phyloP scores from a whole-genome alignment of 2,329 filamentous ascomycete genomes.

The Cladobotryum protrusum region DNA sequence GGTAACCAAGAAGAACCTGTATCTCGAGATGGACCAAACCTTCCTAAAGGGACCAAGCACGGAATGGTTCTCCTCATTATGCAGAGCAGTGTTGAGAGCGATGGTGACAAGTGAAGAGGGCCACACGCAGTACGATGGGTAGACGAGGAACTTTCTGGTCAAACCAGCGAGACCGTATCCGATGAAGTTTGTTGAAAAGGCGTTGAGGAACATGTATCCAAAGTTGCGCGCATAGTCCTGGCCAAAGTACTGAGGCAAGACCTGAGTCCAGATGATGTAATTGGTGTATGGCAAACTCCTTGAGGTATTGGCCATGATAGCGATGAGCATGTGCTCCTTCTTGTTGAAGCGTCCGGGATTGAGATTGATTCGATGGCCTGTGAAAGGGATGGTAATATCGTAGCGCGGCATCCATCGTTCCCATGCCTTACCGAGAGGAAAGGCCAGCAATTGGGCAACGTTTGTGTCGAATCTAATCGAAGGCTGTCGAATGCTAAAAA shows the following conservation, averaged over 20 bases:
- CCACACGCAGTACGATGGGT: slow-evolving; percentile 29
- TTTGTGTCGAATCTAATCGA: slow-evolving; percentile 33
- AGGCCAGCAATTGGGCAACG: slow-evolving; percentile 35
- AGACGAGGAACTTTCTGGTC: slow-evolving; percentile 29
- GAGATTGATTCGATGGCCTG: slow-evolving; percentile 22
- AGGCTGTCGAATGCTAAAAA: slow-evolving; percentile 37
- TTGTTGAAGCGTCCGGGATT: slow-evolving; percentile 47
- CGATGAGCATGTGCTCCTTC: slow-evolving; percentile 50
- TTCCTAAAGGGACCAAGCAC: slow-evolving; percentile 25
- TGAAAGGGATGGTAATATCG: slow-evolving; percentile 1
- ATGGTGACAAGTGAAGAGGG: slow-evolving; percentile 27
- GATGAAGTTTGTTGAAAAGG: slow-evolving; percentile 22
- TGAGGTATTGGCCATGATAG: slow-evolving; percentile 50
- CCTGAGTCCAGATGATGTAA: neutral
- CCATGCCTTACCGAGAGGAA: slow-evolving; percentile 33
- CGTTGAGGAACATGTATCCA: neutral
- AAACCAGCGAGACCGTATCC: slow-evolving; percentile 29
- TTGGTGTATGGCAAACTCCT: no score
- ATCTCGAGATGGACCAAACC: slow-evolving; percentile 38
- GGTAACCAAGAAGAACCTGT: slow-evolving; percentile 35
- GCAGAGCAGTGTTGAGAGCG: slow-evolving; percentile 28
- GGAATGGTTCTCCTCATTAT: no score
- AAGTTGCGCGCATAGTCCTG: neutral
- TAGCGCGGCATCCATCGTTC: slow-evolving; percentile 12
- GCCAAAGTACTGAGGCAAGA: neutral